Evolutionary conservation across 441 rosid species (phyloP).

Genomic region (Gossypium laxum): DNA sequence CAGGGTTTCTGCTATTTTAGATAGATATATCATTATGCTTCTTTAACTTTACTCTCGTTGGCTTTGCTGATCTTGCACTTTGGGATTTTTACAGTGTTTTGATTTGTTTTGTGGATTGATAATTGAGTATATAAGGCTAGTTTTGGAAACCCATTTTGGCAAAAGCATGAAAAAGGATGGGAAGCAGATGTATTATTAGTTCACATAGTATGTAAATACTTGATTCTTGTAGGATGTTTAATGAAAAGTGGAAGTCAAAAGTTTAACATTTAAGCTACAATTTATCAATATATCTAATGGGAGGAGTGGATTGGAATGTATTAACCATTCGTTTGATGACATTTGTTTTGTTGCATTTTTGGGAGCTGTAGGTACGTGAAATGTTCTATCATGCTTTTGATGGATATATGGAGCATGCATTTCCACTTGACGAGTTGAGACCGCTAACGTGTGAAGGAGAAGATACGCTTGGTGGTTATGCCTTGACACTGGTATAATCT

Average conservation of each 20-base stretch:
- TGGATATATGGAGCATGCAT: slow-evolving; percentile 93
- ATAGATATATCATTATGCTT: neutral
- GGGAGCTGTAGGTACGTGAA: slow-evolving; percentile 57
- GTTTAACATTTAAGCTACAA: neutral
- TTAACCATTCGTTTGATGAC: neutral
- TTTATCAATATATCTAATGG: neutral
- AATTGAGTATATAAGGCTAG: slow-evolving; percentile 1
- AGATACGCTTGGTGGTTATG: slow-evolving; percentile 92
- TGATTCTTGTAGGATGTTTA: neutral
- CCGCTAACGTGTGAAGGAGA: slow-evolving; percentile 86
- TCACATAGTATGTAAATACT: neutral
- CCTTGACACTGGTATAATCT: slow-evolving; percentile 64
- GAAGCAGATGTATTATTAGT: neutral
- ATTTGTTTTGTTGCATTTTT: neutral
- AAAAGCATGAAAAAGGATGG: neutral
- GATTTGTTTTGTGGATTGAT: slow-evolving; percentile 4
- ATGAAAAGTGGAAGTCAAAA: neutral
- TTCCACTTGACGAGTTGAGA: slow-evolving; percentile 83
- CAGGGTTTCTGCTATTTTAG: neutral
- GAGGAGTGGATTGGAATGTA: neutral
- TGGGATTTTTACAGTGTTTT: neutral
- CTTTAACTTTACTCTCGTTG: neutral
- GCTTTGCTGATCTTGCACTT: slow-evolving; percentile 3
- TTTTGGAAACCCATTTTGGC: neutral
- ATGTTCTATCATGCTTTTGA: slow-evolving; percentile 97